Evolutionary conservation across 805 yeast species (phyloP), one percentile per base, ranked within the genome.

Genomic region (Kodamaea sagamina): DNA sequence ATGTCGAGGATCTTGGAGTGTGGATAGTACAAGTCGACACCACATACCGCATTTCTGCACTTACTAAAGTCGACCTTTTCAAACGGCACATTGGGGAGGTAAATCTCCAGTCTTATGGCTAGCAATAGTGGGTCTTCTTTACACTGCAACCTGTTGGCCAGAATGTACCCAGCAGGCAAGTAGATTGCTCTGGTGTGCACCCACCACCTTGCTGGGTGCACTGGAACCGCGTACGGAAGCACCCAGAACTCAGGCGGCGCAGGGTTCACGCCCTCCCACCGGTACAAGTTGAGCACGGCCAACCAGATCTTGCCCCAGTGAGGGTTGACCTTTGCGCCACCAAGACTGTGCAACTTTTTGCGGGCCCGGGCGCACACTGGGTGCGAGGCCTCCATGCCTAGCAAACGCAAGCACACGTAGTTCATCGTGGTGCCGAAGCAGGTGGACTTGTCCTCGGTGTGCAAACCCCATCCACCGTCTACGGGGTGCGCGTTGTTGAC

Each of bases 391-490:
- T 78, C 65, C 52, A 93, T 58, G 0, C 99, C 99, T 39, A 92
- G 65, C 10, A 93, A 63, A 48, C 99, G 74, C 47, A 93, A 69
- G n/a, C 71, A 68, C 6, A 92, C 84, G 62, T 93, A 93, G 63
- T 89, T 90, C 52, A 93, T 75, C 0, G 87, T 73, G 1, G 99
- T 93, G 4, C 99, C 99, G 61, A 90, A 90, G 52, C 93, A 93
- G 0, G 99, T 93, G 6, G 93, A 82, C 61, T 92, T 93, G 60
- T 93, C 99, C 40, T 80, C 82, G 4, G 89, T 79, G 61, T 93
- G 97, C 28, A 93, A 71, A 0, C 99, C 99, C 99, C 99, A 93
- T 2, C 99, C 99, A n/a, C 99, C 99, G 63, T 93, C 99, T 0
- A 90, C 96, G 0, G 97, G 97, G 60, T 93, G 97, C 0, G 97